phyloP scores from a whole-genome alignment of 768 basidiomycete species.

The Amanita muscaria region DNA sequence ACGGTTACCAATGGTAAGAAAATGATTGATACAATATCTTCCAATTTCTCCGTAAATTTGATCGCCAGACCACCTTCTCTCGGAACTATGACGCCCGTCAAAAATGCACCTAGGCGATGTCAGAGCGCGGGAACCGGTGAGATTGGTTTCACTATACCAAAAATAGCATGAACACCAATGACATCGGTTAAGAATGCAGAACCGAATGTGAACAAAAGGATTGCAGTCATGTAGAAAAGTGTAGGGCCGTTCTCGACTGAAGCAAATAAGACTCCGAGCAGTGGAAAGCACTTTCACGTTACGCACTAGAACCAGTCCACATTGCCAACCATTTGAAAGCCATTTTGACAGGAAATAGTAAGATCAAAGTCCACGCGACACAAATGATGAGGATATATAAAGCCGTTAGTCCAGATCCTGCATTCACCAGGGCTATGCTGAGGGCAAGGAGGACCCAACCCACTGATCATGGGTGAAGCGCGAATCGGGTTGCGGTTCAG shows the following conservation, averaged over 20 bases:
- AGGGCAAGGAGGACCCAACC: slow-evolving; percentile 88
- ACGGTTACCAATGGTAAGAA: slow-evolving; percentile 73
- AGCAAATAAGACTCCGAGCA: slow-evolving; percentile 1
- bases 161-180: slow-evolving; percentile 89
- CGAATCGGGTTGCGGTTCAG: no score
- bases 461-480: slow-evolving; percentile 26
- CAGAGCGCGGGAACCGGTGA: neutral
- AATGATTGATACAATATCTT: slow-evolving; percentile 87
- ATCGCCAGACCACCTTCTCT: slow-evolving; percentile 83
- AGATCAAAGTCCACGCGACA: slow-evolving; percentile 71
- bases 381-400: slow-evolving; percentile 78
- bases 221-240: slow-evolving; percentile 81
- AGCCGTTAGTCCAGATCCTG: slow-evolving; percentile 72
- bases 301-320: slow-evolving; percentile 61
- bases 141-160: slow-evolving; percentile 39
- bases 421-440: slow-evolving; percentile 88
- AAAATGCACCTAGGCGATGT: slow-evolving; percentile 55
- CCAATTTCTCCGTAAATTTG: slow-evolving; percentile 88
- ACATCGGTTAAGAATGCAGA: slow-evolving; percentile 91
- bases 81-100: slow-evolving; percentile 76
- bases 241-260: slow-evolving; percentile 70
- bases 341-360: slow-evolving; percentile 58
- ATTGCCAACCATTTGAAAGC: slow-evolving; percentile 65
- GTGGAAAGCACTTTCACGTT: neutral
- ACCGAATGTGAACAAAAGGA: slow-evolving; percentile 72